Base-by-base conservation (phyloP, 768 basidiomycete genomes). In the Boletellus sp. region DNA sequence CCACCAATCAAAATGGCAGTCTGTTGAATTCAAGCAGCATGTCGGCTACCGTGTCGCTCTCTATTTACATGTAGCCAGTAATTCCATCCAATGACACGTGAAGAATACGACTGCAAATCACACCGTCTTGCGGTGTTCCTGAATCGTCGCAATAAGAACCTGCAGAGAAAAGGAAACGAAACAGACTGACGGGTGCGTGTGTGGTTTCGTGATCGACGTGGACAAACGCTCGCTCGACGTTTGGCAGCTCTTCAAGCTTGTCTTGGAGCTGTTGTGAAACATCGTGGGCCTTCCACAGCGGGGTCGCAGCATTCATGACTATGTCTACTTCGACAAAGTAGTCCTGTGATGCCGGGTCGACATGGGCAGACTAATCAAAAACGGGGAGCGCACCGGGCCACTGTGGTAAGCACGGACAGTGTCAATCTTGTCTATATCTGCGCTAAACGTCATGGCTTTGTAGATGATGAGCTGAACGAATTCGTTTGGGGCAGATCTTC, bases 321-420 rank as follows among this genome's bases (percentile, higher is more conserved):
- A 97, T 80, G 66, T 99, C 96, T 13, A 98, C 78, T 69, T 98
- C 96, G 39, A 97, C 94, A 63, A 94, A 90, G 63, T 93, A 95
- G 51, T 91, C 80, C 85, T 88, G 59, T 45, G 4, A 26, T 37
- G 17, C 34, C 28, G 15, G 32, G 56, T 23, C 16, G 20, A 24
- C 31, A 12, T 1, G 11, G 11, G 4, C 32, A 34, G 4, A 23
- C 17, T 3, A 1, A 19, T 26, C 23, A 3, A 13, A 11, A 26
- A 39, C 19, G 43, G 34, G 3, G 16, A 12, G 43, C 77, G 43
- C 58, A 88, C 86, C 26, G 87, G 87, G 44, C 87, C 87, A 67
- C 87, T 88, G 67, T 96, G 92, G 61, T 97, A 98, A 12, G 94
- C 94, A 50, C 93, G 78, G 49, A 94, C 90, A 8, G 91, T 94